Evolutionary conservation across 805 yeast genomes (phyloP).

Genomic region (Spathaspora gorwiae): DNA sequence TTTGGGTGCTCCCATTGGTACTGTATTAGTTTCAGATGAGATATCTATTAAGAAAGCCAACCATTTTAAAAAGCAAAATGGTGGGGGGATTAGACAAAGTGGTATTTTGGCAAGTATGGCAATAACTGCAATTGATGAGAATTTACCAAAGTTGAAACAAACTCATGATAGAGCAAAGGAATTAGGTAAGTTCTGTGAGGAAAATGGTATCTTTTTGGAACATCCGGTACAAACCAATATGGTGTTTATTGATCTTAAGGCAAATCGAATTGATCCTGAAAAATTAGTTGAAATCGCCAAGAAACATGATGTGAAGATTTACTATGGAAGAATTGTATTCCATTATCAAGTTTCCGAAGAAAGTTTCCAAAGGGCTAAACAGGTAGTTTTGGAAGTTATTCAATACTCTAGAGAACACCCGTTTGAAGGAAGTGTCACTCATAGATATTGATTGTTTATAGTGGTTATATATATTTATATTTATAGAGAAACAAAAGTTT

Average conservation of each 20-base stretch:
- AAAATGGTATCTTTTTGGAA: conserved; percentile 53
- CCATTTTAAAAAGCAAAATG: conserved; percentile 86
- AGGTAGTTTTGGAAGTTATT: conserved; percentile 53
- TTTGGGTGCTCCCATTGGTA: conserved; percentile 91
- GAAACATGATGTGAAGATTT: conserved; percentile 57
- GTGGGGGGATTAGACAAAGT: conserved; percentile 90
- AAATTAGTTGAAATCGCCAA: conserved; percentile 50
- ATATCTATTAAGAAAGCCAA: conserved; percentile 63
- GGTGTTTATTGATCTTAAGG: conserved; percentile 63
- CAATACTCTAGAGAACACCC: conserved; percentile 53
- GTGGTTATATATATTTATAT: no score
- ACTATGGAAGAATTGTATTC: conserved; percentile 77
- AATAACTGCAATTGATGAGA: conserved; percentile 66
- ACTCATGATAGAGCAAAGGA: conserved; percentile 52
- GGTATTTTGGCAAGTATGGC: conserved; percentile 85
- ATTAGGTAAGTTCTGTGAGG: conserved; percentile 49
- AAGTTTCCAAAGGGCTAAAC: conserved; percentile 34
- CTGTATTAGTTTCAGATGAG: conserved; percentile 68
- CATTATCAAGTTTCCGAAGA: conserved; percentile 47
- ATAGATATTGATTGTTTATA: no score
- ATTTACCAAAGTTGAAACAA: conserved; percentile 50
- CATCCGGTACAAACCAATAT: conserved; percentile 83
- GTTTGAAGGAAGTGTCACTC: conserved; percentile 11
- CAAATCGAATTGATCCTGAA: conserved; percentile 53
- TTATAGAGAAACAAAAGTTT: no score